Conservation (phyloP, 164 flowering plant species). For the Sextonia rubra region DNA sequence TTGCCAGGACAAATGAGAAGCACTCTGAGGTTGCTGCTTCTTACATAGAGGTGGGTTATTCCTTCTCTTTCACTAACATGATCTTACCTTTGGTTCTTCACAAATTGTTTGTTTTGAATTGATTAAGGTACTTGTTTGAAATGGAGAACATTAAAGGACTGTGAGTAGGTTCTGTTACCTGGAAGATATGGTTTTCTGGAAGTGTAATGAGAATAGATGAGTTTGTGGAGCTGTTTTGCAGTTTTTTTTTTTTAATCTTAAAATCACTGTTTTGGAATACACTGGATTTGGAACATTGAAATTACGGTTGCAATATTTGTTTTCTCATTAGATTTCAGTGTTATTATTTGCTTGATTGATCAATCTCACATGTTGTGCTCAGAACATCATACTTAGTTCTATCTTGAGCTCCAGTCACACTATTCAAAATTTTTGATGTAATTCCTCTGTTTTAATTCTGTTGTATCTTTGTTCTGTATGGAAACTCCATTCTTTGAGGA, state of each 20-base stretch:
- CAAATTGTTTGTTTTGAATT: background rate
- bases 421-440: background rate
- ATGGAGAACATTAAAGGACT: background rate
- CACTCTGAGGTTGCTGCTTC: constrained; percentile 69
- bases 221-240: background rate
- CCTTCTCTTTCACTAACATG: background rate
- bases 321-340: background rate
- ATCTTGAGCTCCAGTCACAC: background rate
- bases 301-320: background rate
- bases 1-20: constrained; percentile 68
- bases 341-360: background rate
- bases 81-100: background rate
- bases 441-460: background rate
- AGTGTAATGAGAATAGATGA: background rate
- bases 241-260: no score
- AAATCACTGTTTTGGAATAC: background rate
- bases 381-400: background rate
- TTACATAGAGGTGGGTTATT: constrained; percentile 50
- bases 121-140: background rate
- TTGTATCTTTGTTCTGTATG: background rate
- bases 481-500: no score
- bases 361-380: background rate
- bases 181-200: background rate
- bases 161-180: background rate
- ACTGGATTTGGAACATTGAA: background rate